Evolutionary conservation across 345 rosid genomes (phyloP).

Genomic region (Kandelia obovata): DNA sequence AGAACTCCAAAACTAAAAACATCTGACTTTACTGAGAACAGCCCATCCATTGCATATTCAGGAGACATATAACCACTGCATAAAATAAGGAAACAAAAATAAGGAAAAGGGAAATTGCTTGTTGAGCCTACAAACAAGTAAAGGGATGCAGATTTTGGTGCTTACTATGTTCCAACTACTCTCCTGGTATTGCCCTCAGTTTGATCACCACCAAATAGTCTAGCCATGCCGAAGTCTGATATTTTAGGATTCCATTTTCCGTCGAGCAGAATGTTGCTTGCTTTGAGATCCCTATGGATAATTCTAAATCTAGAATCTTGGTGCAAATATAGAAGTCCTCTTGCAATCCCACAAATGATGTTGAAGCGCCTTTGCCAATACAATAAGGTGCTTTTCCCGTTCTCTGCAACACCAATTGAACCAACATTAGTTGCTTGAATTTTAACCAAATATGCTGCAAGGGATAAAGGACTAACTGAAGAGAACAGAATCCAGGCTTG

Average conservation of each 20-base stretch:
- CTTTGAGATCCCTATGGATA: too few relatives aligned
- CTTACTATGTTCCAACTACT: constrained; percentile 86
- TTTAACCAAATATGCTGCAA: neutral
- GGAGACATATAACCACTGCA: constrained; percentile 82
- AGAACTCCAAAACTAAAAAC: constrained; percentile 78
- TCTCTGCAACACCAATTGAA: too few relatives aligned
- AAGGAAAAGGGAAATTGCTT: neutral
- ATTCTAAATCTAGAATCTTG: too few relatives aligned
- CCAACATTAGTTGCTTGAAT: neutral
- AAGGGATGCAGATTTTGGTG: neutral
- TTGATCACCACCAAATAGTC: constrained; percentile 70
- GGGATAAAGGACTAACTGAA: constrained; percentile 46
- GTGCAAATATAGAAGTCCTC: too few relatives aligned
- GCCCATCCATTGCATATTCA: constrained; percentile 78
- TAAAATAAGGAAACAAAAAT: neutral
- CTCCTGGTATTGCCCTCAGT: constrained; percentile 52
- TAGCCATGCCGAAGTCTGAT: constrained; percentile 86
- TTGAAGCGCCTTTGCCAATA: too few relatives aligned
- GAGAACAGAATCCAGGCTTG: constrained; percentile 64
- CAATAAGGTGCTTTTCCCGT: too few relatives aligned
- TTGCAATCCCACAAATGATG: too few relatives aligned
- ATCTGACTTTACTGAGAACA: constrained; percentile 64
- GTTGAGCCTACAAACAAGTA: neutral
- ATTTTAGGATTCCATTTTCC: constrained; percentile 64
- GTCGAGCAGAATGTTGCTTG: constrained; percentile 31